phyloP scores from a whole-genome alignment of 805 yeast genomes.

The Cyberlindnera mississippiensis region DNA sequence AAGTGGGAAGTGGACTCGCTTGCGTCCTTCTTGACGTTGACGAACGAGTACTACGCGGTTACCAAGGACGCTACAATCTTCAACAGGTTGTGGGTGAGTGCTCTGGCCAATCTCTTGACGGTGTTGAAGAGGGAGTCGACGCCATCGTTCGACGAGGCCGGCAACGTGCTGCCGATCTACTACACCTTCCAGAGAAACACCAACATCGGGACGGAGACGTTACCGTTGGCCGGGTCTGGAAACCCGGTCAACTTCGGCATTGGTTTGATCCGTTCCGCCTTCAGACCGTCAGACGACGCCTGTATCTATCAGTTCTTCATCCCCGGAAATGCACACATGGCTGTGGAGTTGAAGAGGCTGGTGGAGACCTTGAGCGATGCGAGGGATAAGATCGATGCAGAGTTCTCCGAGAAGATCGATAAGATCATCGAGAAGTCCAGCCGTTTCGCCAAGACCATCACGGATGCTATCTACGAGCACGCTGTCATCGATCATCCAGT shows the following conservation, averaged over 20 bases:
- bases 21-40: constrained; percentile 73
- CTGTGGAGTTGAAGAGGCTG: constrained; percentile 52
- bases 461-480: constrained; percentile 52
- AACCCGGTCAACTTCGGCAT: constrained; percentile 73
- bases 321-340: constrained; percentile 80
- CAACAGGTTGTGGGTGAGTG: constrained; percentile 51
- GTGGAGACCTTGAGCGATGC: constrained; percentile 27
- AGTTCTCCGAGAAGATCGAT: constrained; percentile 28
- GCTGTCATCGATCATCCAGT: constrained; percentile 66
- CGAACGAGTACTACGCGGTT: constrained; percentile 62
- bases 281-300: constrained; percentile 87
- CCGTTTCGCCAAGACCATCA: constrained; percentile 39
- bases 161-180: constrained; percentile 39
- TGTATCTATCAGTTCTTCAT: constrained; percentile 74
- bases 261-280: constrained; percentile 76
- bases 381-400: constrained; percentile 11
- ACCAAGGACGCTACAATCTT: constrained; percentile 47
- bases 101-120: constrained; percentile 46
- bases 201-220: constrained; percentile 73
- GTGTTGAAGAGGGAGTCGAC: constrained; percentile 57
- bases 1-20: constrained; percentile 85
- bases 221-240: constrained; percentile 74
- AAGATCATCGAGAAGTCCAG: constrained; percentile 31
- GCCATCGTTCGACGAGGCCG: constrained; percentile 51
- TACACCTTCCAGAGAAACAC: constrained; percentile 76